Evolutionary conservation across 495 filamentous ascomycete species (phyloP).

Genomic region (Parathielavia hyrcaniae): DNA sequence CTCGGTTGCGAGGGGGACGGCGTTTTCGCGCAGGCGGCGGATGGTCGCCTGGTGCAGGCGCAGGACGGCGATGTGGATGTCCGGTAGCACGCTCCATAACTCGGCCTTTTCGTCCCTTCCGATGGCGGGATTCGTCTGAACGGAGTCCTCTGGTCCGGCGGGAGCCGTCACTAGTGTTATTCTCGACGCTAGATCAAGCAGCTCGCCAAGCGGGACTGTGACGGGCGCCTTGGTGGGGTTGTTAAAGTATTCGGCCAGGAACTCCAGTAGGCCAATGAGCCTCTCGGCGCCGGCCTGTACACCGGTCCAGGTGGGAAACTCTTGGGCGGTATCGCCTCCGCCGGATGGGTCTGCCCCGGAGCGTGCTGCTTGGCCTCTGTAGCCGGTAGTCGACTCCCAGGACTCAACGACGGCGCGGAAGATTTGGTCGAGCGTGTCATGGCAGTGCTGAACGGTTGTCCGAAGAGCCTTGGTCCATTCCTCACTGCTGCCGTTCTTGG

Average conservation of each 20-base stretch:
- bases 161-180: conserved; percentile 62
- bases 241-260: conserved; percentile 46
- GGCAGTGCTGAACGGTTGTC: conserved; percentile 52
- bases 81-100: conserved; percentile 63
- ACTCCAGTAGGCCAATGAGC: conserved; percentile 56
- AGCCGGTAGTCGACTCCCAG: conserved; percentile 58
- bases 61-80: conserved; percentile 63
- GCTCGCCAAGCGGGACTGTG: conserved; percentile 54
- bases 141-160: conserved; percentile 32
- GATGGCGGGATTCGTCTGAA: conserved; percentile 59
- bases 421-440: conserved; percentile 63
- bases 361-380: conserved; percentile 29
- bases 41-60: conserved; percentile 50
- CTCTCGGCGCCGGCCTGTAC: conserved; percentile 64
- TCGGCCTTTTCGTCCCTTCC: conserved; percentile 70
- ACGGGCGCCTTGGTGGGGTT: conserved; percentile 55
- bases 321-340: conserved; percentile 38
- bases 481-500: conserved; percentile 62
- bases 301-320: conserved; percentile 63
- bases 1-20: conserved; percentile 50
- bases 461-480: conserved; percentile 67
- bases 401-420: conserved; percentile 72
- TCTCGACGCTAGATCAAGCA: conserved; percentile 60
- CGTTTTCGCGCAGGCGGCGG: conserved; percentile 47
- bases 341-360: conserved; percentile 39